phyloP scores from a whole-genome alignment of 148 eudicot species.

The Bassia scoparia region DNA sequence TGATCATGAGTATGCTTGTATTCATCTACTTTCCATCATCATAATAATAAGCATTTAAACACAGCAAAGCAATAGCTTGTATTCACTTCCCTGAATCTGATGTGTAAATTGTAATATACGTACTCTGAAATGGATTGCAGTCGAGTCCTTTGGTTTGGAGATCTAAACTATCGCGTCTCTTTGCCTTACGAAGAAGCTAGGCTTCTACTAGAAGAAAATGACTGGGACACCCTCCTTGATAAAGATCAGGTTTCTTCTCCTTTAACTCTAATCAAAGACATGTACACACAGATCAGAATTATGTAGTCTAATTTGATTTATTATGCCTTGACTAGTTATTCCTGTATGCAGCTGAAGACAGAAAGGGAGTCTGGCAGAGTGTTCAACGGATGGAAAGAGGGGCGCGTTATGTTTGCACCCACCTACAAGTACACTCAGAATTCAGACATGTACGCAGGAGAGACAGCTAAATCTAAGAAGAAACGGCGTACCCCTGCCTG shows the following conservation, averaged over 20 bases:
- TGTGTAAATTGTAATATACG: neutral
- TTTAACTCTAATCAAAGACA: no score
- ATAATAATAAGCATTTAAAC: neutral
- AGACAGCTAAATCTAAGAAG: constrained; percentile 63
- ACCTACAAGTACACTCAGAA: constrained; percentile 82
- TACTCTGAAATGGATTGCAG: constrained; percentile 34
- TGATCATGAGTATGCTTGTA: constrained; percentile 87
- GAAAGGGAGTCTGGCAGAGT: constrained; percentile 68
- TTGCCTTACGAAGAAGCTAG: constrained; percentile 77
- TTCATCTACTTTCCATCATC: constrained; percentile 30
- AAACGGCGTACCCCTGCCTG: constrained; percentile 85
- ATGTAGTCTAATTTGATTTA: neutral
- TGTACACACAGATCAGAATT: no score
- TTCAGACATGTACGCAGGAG: constrained; percentile 79
- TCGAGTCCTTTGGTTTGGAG: constrained; percentile 83
- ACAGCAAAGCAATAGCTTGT: neutral
- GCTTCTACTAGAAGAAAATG: constrained; percentile 50
- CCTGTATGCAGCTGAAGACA: constrained; percentile 39
- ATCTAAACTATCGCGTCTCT: constrained; percentile 75
- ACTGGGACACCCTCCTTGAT: constrained; percentile 66
- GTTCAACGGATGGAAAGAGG: constrained; percentile 69
- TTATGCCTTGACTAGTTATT: no score
- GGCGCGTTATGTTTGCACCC: constrained; percentile 62
- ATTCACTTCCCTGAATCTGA: neutral
- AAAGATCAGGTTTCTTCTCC: constrained; percentile 68